These are phyloP conservation scores for Orbilia ellipsospora DNA, from an alignment of 2,329 filamentous ascomycete genomes.

Conservation along the genomic window DNA sequence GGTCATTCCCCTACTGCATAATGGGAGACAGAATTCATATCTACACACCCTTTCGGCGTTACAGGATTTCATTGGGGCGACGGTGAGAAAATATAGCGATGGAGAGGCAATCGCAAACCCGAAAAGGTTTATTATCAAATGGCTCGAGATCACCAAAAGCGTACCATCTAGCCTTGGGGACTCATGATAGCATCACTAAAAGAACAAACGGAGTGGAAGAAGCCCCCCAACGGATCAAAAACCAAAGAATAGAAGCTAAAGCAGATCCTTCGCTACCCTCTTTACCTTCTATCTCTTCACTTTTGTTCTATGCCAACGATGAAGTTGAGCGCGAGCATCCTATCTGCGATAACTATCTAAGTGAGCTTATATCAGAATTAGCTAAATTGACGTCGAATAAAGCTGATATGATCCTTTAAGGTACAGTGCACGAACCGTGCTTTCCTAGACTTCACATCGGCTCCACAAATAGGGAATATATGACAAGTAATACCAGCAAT, in stretches of 20 bases:
- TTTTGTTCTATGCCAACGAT: constrained; percentile 83
- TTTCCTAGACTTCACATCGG: not conserved
- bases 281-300: constrained; percentile 90
- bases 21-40: constrained; percentile 21
- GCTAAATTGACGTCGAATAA: constrained; percentile 60
- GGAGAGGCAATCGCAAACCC: constrained; percentile 31
- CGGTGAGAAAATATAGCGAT: constrained; percentile 24
- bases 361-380: constrained; percentile 17
- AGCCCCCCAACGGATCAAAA: not conserved
- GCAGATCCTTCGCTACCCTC: constrained; percentile 88
- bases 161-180: constrained; percentile 3
- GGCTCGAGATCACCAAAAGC: constrained; percentile 23
- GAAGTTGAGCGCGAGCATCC: constrained; percentile 61
- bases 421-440: no score
- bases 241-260: constrained; percentile 57
- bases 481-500: no score
- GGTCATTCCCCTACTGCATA: constrained; percentile 10
- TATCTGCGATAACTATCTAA: not conserved
- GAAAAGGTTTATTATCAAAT: constrained; percentile 28
- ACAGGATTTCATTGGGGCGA: constrained; percentile 5
- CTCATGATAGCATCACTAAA: constrained; percentile 15
- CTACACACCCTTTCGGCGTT: constrained; percentile 20
- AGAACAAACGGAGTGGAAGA: constrained; percentile 12
- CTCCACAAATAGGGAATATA: constrained; percentile 17
- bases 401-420: constrained; percentile 56